Percentiles rank a stretch among this genome's conserved stretches.
Conservation (phyloP, 176 grass and related monocot species). For the Dactylis glomerata region DNA sequence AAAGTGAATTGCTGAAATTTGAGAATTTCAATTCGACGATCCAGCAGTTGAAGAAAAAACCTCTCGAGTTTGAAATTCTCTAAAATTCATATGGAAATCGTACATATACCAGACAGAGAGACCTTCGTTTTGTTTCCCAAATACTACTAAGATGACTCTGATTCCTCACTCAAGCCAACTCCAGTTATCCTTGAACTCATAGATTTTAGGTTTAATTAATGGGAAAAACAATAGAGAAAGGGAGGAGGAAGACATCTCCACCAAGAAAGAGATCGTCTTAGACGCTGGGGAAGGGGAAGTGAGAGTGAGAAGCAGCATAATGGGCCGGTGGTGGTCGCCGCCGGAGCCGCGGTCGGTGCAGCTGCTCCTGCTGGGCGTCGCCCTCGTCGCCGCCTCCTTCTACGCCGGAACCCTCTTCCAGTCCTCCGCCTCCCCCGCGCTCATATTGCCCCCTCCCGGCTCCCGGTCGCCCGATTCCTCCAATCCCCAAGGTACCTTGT, state of each 20-base stretch:
- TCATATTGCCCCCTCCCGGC: slow-evolving; percentile 4
- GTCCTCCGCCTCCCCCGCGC: slow-evolving; percentile 32
- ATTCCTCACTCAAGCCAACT: not conserved
- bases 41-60: not conserved
- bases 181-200: not conserved
- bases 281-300: not conserved
- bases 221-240: not conserved
- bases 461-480: slow-evolving; percentile 20
- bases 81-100: not conserved
- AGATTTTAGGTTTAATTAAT: not conserved
- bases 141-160: not conserved
- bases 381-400: slow-evolving; percentile 65
- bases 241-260: not conserved
- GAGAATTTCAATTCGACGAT: not conserved
- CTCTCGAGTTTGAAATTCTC: not conserved
- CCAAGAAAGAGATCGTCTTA: slow-evolving; percentile 17
- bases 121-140: not conserved
- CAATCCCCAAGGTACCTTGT: slow-evolving; percentile 22
- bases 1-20: not conserved
- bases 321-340: slow-evolving; percentile 42
- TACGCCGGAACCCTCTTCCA: slow-evolving; percentile 79
- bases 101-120: not conserved
- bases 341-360: slow-evolving; percentile 54
- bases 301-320: slow-evolving; percentile 16
- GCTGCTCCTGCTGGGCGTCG: slow-evolving; percentile 51